Percentiles rank a stretch among this genome's conserved stretches.
phyloP scores from a whole-genome alignment of 768 basidiomycete genomes.

The Boletus tylopilopsis region DNA sequence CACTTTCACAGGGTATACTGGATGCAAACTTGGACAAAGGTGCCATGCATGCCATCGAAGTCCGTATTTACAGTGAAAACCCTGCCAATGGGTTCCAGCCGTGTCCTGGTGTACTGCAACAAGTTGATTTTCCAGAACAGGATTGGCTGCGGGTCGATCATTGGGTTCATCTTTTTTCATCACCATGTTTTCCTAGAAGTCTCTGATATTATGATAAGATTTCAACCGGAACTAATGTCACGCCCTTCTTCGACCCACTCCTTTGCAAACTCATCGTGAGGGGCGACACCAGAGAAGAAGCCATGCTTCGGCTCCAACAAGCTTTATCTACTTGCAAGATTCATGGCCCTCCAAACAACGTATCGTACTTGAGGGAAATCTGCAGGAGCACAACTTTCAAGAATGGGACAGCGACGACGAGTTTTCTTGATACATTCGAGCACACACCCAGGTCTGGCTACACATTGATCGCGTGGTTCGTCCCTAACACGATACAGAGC shows the following conservation, averaged over 20 bases:
- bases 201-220: conserved; percentile 29
- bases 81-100: conserved; percentile 55
- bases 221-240: conserved; percentile 48
- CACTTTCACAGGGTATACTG: conserved; percentile 39
- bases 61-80: conserved; percentile 60
- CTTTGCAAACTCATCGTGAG: conserved; percentile 58
- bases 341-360: conserved; percentile 58
- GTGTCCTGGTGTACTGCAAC: conserved; percentile 58
- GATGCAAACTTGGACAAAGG: conserved; percentile 18
- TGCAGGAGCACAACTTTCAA: conserved; percentile 37
- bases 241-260: conserved; percentile 55
- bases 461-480: not conserved
- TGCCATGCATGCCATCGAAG: conserved; percentile 46
- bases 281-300: conserved; percentile 43
- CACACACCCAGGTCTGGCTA: conserved; percentile 38
- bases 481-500: conserved; percentile 24
- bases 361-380: conserved; percentile 47
- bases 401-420: conserved; percentile 44
- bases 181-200: not conserved
- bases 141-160: conserved; percentile 60
- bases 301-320: conserved; percentile 38
- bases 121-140: conserved; percentile 39
- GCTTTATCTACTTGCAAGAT: conserved; percentile 42
- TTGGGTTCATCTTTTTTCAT: conserved; percentile 40
- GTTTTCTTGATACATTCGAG: conserved; percentile 42